phyloP scores from a whole-genome alignment of 305 asterid species.

The Andrographis paniculata region DNA sequence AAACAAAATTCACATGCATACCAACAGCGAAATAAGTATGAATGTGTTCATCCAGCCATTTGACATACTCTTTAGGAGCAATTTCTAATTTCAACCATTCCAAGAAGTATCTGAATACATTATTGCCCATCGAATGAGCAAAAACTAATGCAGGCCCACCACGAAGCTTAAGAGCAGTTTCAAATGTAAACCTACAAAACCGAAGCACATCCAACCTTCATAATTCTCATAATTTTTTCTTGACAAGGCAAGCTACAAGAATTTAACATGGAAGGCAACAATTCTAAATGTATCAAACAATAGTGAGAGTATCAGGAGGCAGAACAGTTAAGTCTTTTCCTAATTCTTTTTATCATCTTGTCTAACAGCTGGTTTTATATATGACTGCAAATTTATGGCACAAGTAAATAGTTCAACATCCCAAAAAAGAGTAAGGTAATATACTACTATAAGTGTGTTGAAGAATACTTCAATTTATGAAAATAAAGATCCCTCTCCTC shows the following conservation, averaged over 20 bases:
- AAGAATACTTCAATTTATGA: conserved; percentile 76
- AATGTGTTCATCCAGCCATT: conserved; percentile 92
- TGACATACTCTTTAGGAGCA: conserved; percentile 77
- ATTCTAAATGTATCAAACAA: no score
- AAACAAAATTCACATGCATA: conserved; percentile 39
- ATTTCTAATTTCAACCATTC: conserved; percentile 98
- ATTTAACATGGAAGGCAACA: not conserved
- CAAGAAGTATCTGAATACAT: conserved; percentile 96
- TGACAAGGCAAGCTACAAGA: conserved; percentile 6
- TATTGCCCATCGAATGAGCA: conserved; percentile 95
- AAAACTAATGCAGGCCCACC: conserved; percentile 96
- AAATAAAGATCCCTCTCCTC: conserved; percentile 98
- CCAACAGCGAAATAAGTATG: conserved; percentile 99
- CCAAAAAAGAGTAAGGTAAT: not conserved
- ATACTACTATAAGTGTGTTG: conserved; percentile 14
- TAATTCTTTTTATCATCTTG: no score
- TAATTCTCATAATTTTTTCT: conserved; percentile 12
- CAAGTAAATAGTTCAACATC: not conserved
- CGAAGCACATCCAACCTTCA: conserved; percentile 18
- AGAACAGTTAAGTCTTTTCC: no score
- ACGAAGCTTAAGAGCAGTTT: conserved; percentile 93
- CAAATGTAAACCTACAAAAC: conserved; percentile 84
- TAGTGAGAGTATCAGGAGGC: no score
- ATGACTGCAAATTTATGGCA: no score
- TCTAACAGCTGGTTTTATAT: no score